A percentile compares a stretch with the other conserved stretches of the same genome.
These are phyloP conservation scores for Diutina catenulata DNA, from an alignment of 1,139 yeast species.

Conservation along the genomic window DNA sequence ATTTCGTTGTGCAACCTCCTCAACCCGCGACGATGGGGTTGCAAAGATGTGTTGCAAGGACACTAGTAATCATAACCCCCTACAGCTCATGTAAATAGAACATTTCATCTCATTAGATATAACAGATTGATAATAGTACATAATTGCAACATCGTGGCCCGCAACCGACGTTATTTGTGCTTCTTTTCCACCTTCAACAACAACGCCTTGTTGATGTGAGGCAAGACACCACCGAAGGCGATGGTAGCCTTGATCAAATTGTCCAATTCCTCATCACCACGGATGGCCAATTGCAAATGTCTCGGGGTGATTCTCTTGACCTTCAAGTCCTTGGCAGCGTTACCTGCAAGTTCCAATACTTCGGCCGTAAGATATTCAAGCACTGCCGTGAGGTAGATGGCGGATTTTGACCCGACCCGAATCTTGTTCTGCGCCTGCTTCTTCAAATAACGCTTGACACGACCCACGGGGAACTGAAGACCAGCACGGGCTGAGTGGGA, in stretches of 20 bases:
- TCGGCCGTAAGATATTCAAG: constrained; percentile 96
- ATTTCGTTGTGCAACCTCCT: too few relatives aligned
- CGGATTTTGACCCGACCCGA: constrained; percentile 96
- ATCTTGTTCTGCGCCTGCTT: constrained; percentile 84
- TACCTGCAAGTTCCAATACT: constrained; percentile 96
- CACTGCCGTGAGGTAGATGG: constrained; percentile 93
- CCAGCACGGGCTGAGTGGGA: constrained; percentile 98
- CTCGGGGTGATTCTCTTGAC: constrained; percentile 98
- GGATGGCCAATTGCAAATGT: constrained; percentile 94
- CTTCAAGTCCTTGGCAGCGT: constrained; percentile 96
- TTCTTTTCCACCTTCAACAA: constrained; percentile 87
- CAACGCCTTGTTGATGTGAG: constrained; percentile 91
- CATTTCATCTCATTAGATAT: constrained; percentile 5
- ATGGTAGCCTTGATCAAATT: constrained; percentile 93
- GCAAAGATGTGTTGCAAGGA: too few relatives aligned
- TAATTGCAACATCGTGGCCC: constrained; percentile 9
- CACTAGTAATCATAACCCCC: too few relatives aligned
- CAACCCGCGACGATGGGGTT: too few relatives aligned
- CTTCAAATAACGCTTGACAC: constrained; percentile 93
- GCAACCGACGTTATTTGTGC: constrained; percentile 18
- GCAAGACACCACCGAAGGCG: constrained; percentile 99
- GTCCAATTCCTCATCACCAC: constrained; percentile 98
- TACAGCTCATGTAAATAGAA: too few relatives aligned
- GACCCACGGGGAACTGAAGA: constrained; percentile 95
- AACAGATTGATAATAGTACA: constrained; percentile 9